Base-by-base conservation (phyloP, 2,329 filamentous ascomycete species). In the Talaromyces piceae region DNA sequence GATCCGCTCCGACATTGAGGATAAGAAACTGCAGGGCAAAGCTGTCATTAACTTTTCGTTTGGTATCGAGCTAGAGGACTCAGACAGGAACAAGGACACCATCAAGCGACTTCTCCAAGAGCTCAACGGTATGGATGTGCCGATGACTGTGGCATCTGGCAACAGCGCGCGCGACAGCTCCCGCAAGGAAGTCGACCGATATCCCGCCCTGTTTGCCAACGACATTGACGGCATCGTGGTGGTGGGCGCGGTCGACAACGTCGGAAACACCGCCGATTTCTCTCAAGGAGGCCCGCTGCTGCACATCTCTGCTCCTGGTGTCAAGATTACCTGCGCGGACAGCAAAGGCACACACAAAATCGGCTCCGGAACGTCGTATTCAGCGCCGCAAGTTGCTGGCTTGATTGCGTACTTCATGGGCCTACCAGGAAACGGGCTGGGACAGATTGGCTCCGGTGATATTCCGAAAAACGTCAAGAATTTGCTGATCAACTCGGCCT, bases 41-140 rank as follows among this genome's bases (percentile, higher is more conserved):
- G 25, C 44, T 12, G 44, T 46, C 8, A 46, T 46, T n/a, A 46
- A 46, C 25, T 30, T 46, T 13, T 46, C 44, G 9, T 20, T 46
- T 46, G 18, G 28, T 6, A 28, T 28, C 18, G 22, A n/a, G 20
- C 20, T 43, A 25, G 39, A 43, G 2, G 23, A 25, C n/a, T 12
- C 39, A 25, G 9, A 43, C 23, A 43, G 11, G 13, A 43, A 25
- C 39, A 22, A 23, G 25, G 20, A 11, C 23, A 43, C 39, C 5
- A 43, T 43, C 20, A 43, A 25, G 39, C 20, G 23, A 9, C 20
- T 43, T 8, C 39, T 43, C 39, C 20, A 43, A 26, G 39, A 43
- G 22, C 23, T 43, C 13, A 43, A 4, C 5, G 39, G 23, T 12
- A 43, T 43, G 39, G 39, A 43, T 5, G 39, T 43, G 20, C 39